Conservation (phyloP, 2,329 filamentous ascomycete species). For the Colletotrichum godetiae region DNA sequence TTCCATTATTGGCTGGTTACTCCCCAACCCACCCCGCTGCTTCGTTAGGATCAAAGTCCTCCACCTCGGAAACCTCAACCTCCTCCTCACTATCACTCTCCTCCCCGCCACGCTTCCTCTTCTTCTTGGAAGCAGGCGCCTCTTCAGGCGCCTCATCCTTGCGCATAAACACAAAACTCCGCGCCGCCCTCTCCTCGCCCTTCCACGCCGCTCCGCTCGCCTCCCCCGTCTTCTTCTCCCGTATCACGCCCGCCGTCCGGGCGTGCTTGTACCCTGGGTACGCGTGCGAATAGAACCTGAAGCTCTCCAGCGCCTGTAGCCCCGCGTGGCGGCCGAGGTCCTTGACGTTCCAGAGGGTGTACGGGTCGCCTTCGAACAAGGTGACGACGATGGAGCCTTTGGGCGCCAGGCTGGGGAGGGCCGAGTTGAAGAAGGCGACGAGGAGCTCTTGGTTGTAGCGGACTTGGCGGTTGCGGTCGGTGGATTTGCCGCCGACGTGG, state of each 20-base stretch:
- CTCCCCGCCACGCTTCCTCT: constrained; percentile 45
- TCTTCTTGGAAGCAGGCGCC: constrained; percentile 43
- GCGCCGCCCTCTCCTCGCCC: constrained; percentile 56
- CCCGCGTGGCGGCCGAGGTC: constrained; percentile 86
- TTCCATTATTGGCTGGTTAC: too few species aligned
- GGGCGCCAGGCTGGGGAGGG: constrained; percentile 61
- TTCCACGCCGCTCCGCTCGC: constrained; percentile 53
- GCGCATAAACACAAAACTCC: constrained; percentile 72
- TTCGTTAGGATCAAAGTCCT: constrained; percentile 44
- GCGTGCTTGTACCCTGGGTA: constrained; percentile 83
- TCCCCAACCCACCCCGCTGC: not conserved
- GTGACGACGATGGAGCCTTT: constrained; percentile 80
- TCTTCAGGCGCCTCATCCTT: constrained; percentile 60
- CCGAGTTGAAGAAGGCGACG: constrained; percentile 73
- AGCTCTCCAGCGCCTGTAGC: constrained; percentile 76
- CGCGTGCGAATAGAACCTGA: constrained; percentile 71
- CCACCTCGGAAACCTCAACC: constrained; percentile 35
- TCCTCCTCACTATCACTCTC: constrained; percentile 41
- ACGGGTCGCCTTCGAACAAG: constrained; percentile 92
- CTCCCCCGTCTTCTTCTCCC: constrained; percentile 57
- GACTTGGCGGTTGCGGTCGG: constrained; percentile 94
- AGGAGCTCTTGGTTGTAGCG: constrained; percentile 88
- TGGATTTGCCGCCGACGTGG: constrained; percentile 91
- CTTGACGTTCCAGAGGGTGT: constrained; percentile 93
- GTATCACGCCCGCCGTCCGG: constrained; percentile 75